These are phyloP conservation scores for Salix arbutifolia DNA, from an alignment of 345 rosid species.

Conservation along the genomic window DNA sequence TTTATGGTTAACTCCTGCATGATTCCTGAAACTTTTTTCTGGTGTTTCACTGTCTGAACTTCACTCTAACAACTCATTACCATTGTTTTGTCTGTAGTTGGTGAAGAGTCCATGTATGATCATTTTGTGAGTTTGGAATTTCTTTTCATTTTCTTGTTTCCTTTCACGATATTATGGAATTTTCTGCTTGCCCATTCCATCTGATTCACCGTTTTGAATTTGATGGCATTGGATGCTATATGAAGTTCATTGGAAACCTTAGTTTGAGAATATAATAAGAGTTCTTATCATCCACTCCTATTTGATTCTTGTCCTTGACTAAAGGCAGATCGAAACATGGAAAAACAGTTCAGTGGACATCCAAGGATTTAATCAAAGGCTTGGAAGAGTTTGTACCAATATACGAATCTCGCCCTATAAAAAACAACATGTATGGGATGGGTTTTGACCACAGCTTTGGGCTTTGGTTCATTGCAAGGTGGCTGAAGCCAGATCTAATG, in stretches of 20 bases:
- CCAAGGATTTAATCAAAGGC: constrained; percentile 84
- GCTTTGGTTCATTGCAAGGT: constrained; percentile 83
- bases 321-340: constrained; percentile 99
- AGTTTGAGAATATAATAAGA: neutral
- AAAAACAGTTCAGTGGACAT: constrained; percentile 87
- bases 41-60: neutral
- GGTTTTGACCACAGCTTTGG: constrained; percentile 99
- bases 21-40: neutral
- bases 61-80: neutral
- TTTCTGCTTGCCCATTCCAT: neutral
- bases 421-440: constrained; percentile 94
- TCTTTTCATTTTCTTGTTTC: neutral
- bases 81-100: neutral
- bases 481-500: constrained; percentile 94
- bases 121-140: neutral
- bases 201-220: neutral
- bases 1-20: neutral
- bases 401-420: constrained; percentile 90
- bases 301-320: constrained; percentile 64
- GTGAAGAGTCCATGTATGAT: neutral
- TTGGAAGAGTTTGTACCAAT: constrained; percentile 89
- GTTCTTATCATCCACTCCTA: constrained; percentile 31
- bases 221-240: neutral
- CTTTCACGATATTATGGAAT: neutral
- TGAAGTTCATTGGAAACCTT: neutral